phyloP scores from a whole-genome alignment of 495 filamentous ascomycete genomes.

The Lophiostoma macrostomum region DNA sequence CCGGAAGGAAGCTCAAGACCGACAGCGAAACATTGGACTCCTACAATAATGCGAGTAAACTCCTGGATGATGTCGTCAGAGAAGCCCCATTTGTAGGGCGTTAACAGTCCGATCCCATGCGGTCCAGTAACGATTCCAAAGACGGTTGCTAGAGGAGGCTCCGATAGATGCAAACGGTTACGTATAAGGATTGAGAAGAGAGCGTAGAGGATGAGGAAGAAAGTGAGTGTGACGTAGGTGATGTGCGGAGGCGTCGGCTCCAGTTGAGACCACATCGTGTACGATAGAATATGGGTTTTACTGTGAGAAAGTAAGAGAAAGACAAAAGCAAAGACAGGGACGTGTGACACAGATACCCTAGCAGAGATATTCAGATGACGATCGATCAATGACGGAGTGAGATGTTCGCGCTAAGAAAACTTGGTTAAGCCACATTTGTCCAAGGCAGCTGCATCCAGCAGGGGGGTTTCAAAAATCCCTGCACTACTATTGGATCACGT shows the following conservation, averaged over 20 bases:
- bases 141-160: slow-evolving; percentile 50
- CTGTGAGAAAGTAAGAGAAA: too few relatives aligned
- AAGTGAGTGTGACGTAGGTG: slow-evolving; percentile 45
- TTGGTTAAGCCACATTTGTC: neutral
- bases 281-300: neutral
- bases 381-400: slow-evolving; percentile 4
- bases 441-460: too few relatives aligned
- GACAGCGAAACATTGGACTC: slow-evolving; percentile 50
- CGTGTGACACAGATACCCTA: too few relatives aligned
- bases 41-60: slow-evolving; percentile 46
- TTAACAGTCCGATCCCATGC: slow-evolving; percentile 37
- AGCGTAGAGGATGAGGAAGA: slow-evolving; percentile 49
- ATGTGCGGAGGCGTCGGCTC: slow-evolving; percentile 47
- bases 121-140: slow-evolving; percentile 50
- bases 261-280: slow-evolving; percentile 44
- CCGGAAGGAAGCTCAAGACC: slow-evolving; percentile 49
- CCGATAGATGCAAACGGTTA: slow-evolving; percentile 51
- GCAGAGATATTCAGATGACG: too few relatives aligned
- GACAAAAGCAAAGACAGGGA: neutral
- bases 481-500: too few relatives aligned
- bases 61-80: slow-evolving; percentile 48
- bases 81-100: slow-evolving; percentile 44
- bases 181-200: slow-evolving; percentile 50
- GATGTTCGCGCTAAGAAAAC: neutral
- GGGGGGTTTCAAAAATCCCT: too few relatives aligned